These are phyloP conservation scores for Zygosaccharomyces bisporus DNA, from an alignment of 805 yeast genomes.

Conservation along the genomic window DNA sequence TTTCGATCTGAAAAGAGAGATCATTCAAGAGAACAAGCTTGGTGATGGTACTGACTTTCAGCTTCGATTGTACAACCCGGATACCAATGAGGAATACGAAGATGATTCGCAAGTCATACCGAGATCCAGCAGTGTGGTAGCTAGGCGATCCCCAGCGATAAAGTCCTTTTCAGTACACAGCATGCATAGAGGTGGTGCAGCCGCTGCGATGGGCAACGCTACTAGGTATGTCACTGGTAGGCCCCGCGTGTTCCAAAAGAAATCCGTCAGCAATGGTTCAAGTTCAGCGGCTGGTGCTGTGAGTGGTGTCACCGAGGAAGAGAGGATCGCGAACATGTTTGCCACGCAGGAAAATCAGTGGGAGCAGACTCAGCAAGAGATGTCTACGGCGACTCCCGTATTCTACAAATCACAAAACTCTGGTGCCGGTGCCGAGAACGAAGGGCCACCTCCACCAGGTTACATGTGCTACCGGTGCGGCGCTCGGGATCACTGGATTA, in stretches of 20 bases:
- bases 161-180: constrained; percentile 28
- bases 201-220: constrained; percentile 53
- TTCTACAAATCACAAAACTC: constrained; percentile 41
- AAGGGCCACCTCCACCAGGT: constrained; percentile 85
- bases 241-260: constrained; percentile 47
- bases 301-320: constrained; percentile 68
- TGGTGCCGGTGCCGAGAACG: constrained; percentile 38
- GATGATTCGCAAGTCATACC: constrained; percentile 93
- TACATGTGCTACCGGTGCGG: constrained; percentile 97
- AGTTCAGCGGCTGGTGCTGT: constrained; percentile 31
- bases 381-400: constrained; percentile 81
- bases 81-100: constrained; percentile 67
- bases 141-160: constrained; percentile 69
- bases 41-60: constrained; percentile 85
- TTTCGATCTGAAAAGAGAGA: constrained; percentile 89
- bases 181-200: constrained; percentile 29
- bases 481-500: constrained; percentile 91
- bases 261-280: constrained; percentile 17
- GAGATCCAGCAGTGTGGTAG: constrained; percentile 79
- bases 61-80: constrained; percentile 65
- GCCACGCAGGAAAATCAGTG: constrained; percentile 91
- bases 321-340: constrained; percentile 84
- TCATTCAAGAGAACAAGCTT: constrained; percentile 72
- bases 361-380: constrained; percentile 88
- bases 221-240: constrained; percentile 69